Conservation (phyloP, 2,329 filamentous ascomycete genomes). For the Fusarium sp. region DNA sequence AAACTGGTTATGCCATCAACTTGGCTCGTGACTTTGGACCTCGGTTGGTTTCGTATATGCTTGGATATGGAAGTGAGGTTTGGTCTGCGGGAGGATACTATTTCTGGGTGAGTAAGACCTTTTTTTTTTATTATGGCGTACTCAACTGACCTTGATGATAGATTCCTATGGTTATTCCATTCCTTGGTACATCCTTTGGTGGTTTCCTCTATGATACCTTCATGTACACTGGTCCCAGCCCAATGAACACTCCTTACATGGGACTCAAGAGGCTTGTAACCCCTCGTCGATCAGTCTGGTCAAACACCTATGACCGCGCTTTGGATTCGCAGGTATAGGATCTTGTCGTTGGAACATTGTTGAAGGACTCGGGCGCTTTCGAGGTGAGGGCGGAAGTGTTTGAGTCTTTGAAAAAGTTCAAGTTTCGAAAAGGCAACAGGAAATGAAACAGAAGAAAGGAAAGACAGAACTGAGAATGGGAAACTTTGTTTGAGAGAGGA, state of each 20-base stretch:
- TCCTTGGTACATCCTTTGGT: constrained; percentile 68
- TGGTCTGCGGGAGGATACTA: constrained; percentile 74
- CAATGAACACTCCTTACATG: constrained; percentile 71
- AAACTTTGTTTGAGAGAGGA: neutral
- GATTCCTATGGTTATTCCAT: constrained; percentile 77
- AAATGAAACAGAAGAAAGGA: neutral
- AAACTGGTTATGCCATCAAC: constrained; percentile 80
- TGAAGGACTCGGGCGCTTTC: neutral
- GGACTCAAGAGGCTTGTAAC: constrained; percentile 63
- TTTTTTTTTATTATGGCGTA: neutral
- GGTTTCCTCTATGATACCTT: constrained; percentile 72
- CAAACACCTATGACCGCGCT: constrained; percentile 45
- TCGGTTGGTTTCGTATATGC: constrained; percentile 68
- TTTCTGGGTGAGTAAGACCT: constrained; percentile 66
- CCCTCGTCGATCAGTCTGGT: constrained; percentile 49
- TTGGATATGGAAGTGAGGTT: constrained; percentile 72
- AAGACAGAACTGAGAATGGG: neutral
- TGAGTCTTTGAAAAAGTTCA: neutral
- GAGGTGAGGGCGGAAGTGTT: neutral
- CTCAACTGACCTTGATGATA: constrained; percentile 42
- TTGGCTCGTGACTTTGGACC: constrained; percentile 76
- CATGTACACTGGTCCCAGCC: constrained; percentile 73
- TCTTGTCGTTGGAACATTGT: no score
- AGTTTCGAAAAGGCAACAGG: neutral
- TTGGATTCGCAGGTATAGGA: constrained; percentile 38